Base-by-base conservation (phyloP, 352 stramenopile genomes). In the Globisporangium barbulae region DNA sequence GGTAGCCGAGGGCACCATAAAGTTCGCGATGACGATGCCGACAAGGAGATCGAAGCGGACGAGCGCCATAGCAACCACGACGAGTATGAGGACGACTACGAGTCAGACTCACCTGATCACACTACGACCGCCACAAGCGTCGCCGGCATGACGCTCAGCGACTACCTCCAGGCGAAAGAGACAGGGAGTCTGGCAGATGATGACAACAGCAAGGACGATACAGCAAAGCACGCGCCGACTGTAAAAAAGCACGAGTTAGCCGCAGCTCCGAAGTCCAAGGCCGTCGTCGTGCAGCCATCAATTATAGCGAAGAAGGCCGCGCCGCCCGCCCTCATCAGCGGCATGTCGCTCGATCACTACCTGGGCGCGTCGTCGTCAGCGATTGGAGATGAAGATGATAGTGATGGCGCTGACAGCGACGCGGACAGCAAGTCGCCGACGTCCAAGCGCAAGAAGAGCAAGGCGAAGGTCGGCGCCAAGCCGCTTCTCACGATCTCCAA, bases 281-380 rank as follows among this genome's bases (percentile, higher is more conserved):
- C 28, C 7, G 28, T 41, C 9, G 17, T 8, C 15, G 28, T 41
- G 6, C 49, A 54, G 25, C 48, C 31, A 5, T 19, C 48, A 15
- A 39, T n/a, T 28, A 53, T 35, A 15, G 56, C 28, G 6, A 74
- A 74, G 55, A 79, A 79, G 21, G 17, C 59, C 31, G 30, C 44
- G 7, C 59, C 68, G 7, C 41, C 66, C 5, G 50, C 63, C 0
- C 66, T 83, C 33, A 71, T 88, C 35, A 83, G 65, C 30, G 78
- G 80, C 42, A 88, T 90, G 78, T 87, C 80, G 12, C 68, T 90
- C 13, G 76, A 89, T 54, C 74, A 79, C 54, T 89, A 88, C 53
- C 67, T 89, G 8, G 81, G 78, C 13, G 73, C 76, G n/a, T 67
- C 71, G n/a, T 48, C 53, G n/a, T 48, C 53, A 41, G 56, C 5